Evolutionary conservation across 108 stramenopile species (phyloP), one percentile per base, ranked within the genome.

Genomic region (Mayamaea pseudoterrestris): DNA sequence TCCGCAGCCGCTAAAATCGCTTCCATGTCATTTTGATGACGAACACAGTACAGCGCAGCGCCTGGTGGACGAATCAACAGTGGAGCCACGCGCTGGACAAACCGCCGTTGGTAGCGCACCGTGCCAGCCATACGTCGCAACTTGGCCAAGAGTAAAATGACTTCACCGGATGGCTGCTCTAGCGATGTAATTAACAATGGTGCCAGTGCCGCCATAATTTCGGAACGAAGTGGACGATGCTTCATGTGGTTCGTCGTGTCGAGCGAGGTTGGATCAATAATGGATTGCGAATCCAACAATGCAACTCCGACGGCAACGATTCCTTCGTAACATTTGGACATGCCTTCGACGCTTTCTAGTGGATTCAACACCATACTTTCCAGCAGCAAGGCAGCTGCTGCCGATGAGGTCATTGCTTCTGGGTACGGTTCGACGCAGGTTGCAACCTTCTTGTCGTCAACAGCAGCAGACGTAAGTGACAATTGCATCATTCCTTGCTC

Each of bases 1-100:
- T 93, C 90, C 14, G 65, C 55, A 13, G 81, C 83, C 6, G 83
- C 80, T 7, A 88, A 60, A 31, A 88, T 88, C 17, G 90, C 69
- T 52, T 82, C 79, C 63, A 93, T 88, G 51, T 93, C 90, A 60
- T 71, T 70, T 65, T 93, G 85, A 54, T 93, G 90, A 9, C 68
- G 58, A 21, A 93, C 53, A 58, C 86, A 85, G 86, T 86, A 93
- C 55, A 87, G 58, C 9, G 83, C 83, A 31, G 61, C 73, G 28
- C 53, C 30, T 0, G 83, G 71, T 20, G 90, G 90, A 13, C 90
- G 64, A 20, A 93, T 68, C 11, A 93, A 53, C 37, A 47, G 61
- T 8, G 90, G 90, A 9, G 83, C 86, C 1, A 93, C 55, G 21
- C 90, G 71, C 50, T 93, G 85, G 16, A 93, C 77, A 60, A 86